Evolutionary conservation across 1,139 yeast genomes (phyloP), one percentile per base, ranked within the genome.

Genomic region (Candida sp.): DNA sequence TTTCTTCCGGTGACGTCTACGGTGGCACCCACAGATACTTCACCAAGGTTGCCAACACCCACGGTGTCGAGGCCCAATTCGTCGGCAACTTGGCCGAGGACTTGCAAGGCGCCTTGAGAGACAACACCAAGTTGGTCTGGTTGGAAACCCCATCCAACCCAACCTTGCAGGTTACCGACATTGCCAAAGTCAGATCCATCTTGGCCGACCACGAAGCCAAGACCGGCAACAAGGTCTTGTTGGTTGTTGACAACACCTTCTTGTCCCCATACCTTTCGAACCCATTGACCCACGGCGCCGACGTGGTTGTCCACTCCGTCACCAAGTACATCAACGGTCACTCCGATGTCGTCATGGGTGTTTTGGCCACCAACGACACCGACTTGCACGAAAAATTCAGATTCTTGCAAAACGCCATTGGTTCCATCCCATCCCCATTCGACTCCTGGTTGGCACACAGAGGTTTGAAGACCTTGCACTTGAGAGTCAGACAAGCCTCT

Each of bases 1-100:
- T 90, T 49, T 85, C 94, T 49, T 86, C 90, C 63, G 94, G 91
- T 61, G 97, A 91, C 64, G 96, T 91, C 46, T 91, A 91, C 71
- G 97, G 97, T 57, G 97, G 97, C 64, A 90, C 97, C 54, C 96
- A 90, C 76, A 81, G 97, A 70, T 90, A 90, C 74, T 90, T 90
- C 79, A 88, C 96, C 67, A 82, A 88, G 70, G 96, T 90, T 48
- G 96, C 94, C 54, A 78, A 78, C 66, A 82, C 90, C 49, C 96
- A 90, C 66, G 94, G 94, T 51, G 89, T 90, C 49, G 80, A 77
- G 52, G 83, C 88, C 46, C 73, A 85, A 31, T 90, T 90, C 71
- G 86, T 91, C 51, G 83, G 81, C 59, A 80, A 86, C 67, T 77
- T 89, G 64, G 82, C 77, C 55, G 66, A 72, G 39, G 94, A 90